These are phyloP conservation scores for Aspergillus chevalieri DNA, from an alignment of 2,329 filamentous ascomycete genomes.

Conservation along the genomic window DNA sequence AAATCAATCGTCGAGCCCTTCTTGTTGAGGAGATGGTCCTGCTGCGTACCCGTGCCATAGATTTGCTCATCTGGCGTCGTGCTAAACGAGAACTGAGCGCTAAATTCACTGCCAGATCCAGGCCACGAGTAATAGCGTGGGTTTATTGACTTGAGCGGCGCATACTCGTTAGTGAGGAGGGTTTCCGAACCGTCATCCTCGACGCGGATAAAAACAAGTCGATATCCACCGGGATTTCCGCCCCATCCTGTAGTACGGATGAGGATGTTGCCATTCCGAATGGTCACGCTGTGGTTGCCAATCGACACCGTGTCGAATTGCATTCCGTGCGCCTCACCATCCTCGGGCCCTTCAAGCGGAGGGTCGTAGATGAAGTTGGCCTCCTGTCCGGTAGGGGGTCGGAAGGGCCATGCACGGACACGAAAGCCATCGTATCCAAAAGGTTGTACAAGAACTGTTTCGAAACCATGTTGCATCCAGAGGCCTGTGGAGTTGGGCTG, in stretches of 20 bases:
- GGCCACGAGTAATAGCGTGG: slow-evolving; percentile 32
- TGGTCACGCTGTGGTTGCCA: slow-evolving; percentile 22
- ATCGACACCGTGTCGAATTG: slow-evolving; percentile 26
- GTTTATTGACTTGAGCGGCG: slow-evolving; percentile 28
- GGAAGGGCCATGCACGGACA: slow-evolving; percentile 34
- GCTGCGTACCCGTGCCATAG: slow-evolving; percentile 61
- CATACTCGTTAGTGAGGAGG: slow-evolving; percentile 31
- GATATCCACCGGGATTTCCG: slow-evolving; percentile 27
- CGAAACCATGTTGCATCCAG: slow-evolving; percentile 34
- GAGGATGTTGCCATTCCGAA: slow-evolving; percentile 34
- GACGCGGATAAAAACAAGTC: slow-evolving; percentile 30
- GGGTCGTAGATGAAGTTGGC: slow-evolving; percentile 36
- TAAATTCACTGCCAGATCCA: slow-evolving; percentile 30
- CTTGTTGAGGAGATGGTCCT: slow-evolving; percentile 54
- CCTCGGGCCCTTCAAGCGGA: slow-evolving; percentile 33
- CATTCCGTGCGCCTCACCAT: slow-evolving; percentile 26
- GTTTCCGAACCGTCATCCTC: slow-evolving; percentile 29
- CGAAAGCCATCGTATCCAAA: slow-evolving; percentile 37
- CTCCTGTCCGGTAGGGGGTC: slow-evolving; percentile 29
- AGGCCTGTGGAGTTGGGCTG: slow-evolving; percentile 19
- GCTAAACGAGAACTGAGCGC: slow-evolving; percentile 30
- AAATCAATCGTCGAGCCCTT: slow-evolving; percentile 57
- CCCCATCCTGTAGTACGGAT: slow-evolving; percentile 28
- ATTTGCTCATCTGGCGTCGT: slow-evolving; percentile 48
- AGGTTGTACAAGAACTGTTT: slow-evolving; percentile 34